Evolutionary conservation across 108 stramenopile species (phyloP).

Genomic region (Cyclotella baltica): DNA sequence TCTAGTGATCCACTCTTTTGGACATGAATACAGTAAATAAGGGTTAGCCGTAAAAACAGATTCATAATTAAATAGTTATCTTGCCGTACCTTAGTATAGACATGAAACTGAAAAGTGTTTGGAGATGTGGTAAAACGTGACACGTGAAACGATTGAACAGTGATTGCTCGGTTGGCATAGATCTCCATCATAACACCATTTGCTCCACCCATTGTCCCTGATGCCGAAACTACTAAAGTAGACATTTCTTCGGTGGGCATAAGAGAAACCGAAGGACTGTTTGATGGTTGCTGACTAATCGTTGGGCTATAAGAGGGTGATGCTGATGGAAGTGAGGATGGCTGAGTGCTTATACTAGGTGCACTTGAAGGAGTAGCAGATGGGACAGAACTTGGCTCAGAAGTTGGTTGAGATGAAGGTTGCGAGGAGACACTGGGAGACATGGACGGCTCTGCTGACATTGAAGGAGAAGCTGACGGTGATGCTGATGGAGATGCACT

Average conservation of each 20-base stretch:
- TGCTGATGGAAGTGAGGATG: background rate
- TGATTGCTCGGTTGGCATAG: background rate
- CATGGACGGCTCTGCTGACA: conserved; percentile 14
- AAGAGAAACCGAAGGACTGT: background rate
- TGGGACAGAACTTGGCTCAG: background rate
- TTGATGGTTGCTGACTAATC: background rate
- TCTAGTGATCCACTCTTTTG: conserved; percentile 2
- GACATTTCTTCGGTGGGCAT: conserved; percentile 3
- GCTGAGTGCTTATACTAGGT: background rate
- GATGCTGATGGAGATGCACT: background rate
- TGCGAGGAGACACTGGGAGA: conserved; percentile 1
- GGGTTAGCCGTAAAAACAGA: background rate
- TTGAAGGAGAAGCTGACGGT: background rate
- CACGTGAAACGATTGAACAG: conserved; percentile 17
- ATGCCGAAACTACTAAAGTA: background rate
- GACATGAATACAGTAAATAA: background rate
- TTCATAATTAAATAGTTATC: background rate
- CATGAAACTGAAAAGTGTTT: conserved; percentile 16
- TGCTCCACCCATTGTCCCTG: background rate
- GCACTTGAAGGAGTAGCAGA: background rate
- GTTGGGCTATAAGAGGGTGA: background rate
- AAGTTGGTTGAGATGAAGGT: conserved; percentile 2
- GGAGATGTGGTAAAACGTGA: too few relatives aligned
- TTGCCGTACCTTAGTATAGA: conserved; percentile 11
- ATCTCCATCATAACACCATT: conserved; percentile 30